Percentiles rank a stretch among this genome's conserved stretches.
phyloP scores from a whole-genome alignment of 306 rosid genomes.

The Arachis stenosperma region DNA sequence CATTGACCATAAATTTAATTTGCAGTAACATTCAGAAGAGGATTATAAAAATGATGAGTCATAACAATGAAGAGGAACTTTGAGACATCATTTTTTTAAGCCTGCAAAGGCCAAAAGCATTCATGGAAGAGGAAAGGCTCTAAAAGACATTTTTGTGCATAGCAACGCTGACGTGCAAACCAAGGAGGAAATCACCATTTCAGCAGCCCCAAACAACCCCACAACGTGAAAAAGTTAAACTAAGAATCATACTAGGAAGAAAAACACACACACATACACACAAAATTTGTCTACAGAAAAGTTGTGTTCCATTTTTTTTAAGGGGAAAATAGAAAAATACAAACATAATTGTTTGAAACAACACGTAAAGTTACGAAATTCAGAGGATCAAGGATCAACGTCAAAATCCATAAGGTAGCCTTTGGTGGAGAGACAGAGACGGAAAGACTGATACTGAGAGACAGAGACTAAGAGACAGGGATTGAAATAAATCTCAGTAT shows the following conservation, averaged over 20 bases:
- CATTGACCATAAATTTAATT: conserved; percentile 8
- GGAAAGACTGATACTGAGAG: too few relatives aligned
- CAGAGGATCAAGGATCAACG: conserved; percentile 33
- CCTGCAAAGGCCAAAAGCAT: conserved; percentile 2
- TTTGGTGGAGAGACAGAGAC: too few relatives aligned
- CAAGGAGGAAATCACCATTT: conserved; percentile 24
- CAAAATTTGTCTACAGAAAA: not conserved
- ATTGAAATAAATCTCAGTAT: too few relatives aligned
- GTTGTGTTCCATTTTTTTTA: not conserved
- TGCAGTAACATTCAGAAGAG: conserved; percentile 10
- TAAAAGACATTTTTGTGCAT: not conserved
- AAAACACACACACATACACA: too few relatives aligned
- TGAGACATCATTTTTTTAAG: not conserved
- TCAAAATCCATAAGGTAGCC: conserved; percentile 18
- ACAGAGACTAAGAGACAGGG: too few relatives aligned
- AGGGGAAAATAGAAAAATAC: not conserved
- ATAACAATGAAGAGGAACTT: not conserved
- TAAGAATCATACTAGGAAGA: not conserved
- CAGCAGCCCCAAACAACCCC: not conserved
- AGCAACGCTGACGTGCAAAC: conserved; percentile 16
- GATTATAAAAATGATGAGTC: conserved; percentile 9
- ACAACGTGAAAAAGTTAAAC: not conserved
- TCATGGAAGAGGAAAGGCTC: not conserved
- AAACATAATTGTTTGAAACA: not conserved
- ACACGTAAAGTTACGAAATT: not conserved